phyloP scores from a whole-genome alignment of 139 green algal species.

The Chlamydomonas urium region DNA sequence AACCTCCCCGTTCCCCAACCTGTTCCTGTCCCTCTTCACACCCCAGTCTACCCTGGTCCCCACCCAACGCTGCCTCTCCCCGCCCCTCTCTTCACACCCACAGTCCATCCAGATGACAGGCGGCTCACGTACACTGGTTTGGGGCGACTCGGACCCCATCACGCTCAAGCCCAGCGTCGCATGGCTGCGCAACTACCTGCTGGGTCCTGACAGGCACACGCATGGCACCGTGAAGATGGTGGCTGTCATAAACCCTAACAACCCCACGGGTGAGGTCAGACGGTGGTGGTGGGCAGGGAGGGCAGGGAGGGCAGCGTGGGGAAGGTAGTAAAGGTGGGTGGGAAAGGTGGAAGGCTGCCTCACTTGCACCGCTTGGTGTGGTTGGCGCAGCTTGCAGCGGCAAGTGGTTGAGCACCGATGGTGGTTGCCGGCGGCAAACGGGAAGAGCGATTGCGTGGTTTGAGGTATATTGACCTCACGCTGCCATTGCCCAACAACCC shows the following conservation, averaged over 20 bases:
- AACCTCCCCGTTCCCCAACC: too few relatives aligned
- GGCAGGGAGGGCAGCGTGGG: slow-evolving; percentile 80
- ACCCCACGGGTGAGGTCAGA: slow-evolving; percentile 73
- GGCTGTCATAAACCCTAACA: slow-evolving; percentile 78
- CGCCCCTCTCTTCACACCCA: background rate
- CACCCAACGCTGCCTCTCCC: slow-evolving; percentile 31
- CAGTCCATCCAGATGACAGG: slow-evolving; percentile 24
- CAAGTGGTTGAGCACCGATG: too few relatives aligned
- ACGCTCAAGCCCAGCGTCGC: slow-evolving; percentile 45
- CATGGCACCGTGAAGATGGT: slow-evolving; percentile 60
- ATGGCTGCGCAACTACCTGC: slow-evolving; percentile 33
- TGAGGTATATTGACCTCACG: too few relatives aligned
- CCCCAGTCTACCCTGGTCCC: too few relatives aligned
- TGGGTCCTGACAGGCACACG: slow-evolving; percentile 9
- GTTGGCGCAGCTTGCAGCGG: too few relatives aligned
- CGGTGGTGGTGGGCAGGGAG: slow-evolving; percentile 39
- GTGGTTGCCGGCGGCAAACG: too few relatives aligned
- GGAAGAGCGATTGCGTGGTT: too few relatives aligned
- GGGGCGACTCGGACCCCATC: slow-evolving; percentile 41
- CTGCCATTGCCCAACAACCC: too few relatives aligned
- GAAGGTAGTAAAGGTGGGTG: slow-evolving; percentile 81
- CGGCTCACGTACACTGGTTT: slow-evolving; percentile 18
- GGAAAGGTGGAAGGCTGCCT: background rate
- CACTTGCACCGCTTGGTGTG: too few relatives aligned
- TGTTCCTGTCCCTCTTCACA: too few relatives aligned